Evolutionary conservation across 208 protist species (phyloP).

Genomic region (Phytomonas sp.): DNA sequence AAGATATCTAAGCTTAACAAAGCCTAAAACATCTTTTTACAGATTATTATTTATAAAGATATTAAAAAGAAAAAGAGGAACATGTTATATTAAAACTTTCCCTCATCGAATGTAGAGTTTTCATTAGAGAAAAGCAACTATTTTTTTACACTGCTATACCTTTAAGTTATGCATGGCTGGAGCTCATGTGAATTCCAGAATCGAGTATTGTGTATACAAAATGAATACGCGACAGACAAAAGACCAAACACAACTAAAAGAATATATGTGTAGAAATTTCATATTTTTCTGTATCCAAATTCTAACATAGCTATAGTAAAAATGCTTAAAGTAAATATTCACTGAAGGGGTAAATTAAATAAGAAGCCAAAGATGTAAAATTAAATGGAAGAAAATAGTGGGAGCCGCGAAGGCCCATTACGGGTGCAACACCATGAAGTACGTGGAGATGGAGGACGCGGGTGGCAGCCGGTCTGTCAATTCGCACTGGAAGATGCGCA

Average conservation of each 20-base stretch:
- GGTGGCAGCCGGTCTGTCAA: slow-evolving; percentile 25
- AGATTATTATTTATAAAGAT: no score
- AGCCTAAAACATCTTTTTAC: no score
- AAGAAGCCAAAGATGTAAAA: no score
- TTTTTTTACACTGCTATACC: no score
- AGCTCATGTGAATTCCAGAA: slow-evolving; percentile 2
- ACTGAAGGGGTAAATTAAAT: slow-evolving; percentile 4
- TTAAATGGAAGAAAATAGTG: no score
- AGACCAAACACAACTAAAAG: neutral
- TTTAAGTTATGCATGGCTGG: no score
- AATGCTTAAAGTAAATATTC: slow-evolving; percentile 1
- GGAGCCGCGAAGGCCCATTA: slow-evolving; percentile 42
- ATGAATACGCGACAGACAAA: neutral
- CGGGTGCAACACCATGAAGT: slow-evolving; percentile 39
- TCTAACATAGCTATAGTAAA: slow-evolving; percentile 6
- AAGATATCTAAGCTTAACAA: no score
- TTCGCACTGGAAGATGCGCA: slow-evolving; percentile 87
- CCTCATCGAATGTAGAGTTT: no score
- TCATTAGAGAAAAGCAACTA: no score
- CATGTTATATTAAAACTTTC: no score
- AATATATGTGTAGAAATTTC: neutral
- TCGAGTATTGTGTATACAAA: neutral
- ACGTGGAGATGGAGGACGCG: slow-evolving; percentile 71
- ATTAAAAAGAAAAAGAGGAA: no score
- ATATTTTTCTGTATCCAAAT: neutral